A percentile compares a stretch with the other conserved stretches of the same genome.
These are phyloP conservation scores for Hypoxylon subgilvum DNA, from an alignment of 495 filamentous ascomycete genomes.

Conservation along the genomic window DNA sequence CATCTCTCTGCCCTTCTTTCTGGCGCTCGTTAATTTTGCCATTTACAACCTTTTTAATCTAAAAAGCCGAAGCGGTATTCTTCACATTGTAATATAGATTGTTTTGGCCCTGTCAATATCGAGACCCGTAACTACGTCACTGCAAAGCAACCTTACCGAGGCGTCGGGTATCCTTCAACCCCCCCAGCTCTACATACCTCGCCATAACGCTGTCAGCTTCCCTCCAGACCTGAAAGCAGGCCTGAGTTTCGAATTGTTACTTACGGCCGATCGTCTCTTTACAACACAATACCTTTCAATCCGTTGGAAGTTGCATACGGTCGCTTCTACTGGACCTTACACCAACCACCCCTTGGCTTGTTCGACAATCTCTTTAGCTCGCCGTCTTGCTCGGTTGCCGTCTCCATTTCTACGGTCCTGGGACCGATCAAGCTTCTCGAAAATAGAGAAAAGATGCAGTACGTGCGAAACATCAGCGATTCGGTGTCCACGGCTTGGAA, in stretches of 20 bases:
- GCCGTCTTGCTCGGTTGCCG: slow-evolving; percentile 1
- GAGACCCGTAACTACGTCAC: slow-evolving; percentile 35
- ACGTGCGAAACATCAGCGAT: slow-evolving; percentile 93
- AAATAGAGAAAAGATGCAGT: slow-evolving; percentile 72
- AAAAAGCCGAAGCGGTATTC: slow-evolving; percentile 1
- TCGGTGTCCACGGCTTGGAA: slow-evolving; percentile 99
- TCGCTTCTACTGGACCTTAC: neutral
- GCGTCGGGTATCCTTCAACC: slow-evolving; percentile 19
- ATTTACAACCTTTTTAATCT: slow-evolving; percentile 6
- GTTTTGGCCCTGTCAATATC: slow-evolving; percentile 3
- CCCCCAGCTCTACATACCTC: neutral
- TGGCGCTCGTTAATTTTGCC: slow-evolving; percentile 17
- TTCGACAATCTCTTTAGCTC: slow-evolving; percentile 2
- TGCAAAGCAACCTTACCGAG: slow-evolving; percentile 18
- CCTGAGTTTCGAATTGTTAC: neutral
- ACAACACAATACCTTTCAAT: neutral
- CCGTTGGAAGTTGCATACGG: slow-evolving; percentile 1
- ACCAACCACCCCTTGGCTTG: neutral
- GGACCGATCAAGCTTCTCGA: slow-evolving; percentile 11
- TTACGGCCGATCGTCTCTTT: neutral
- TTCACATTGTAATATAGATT: slow-evolving; percentile 2
- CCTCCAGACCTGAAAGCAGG: neutral
- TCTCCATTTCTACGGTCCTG: slow-evolving; percentile 17
- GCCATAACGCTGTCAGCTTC: slow-evolving; percentile 7
- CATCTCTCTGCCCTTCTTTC: slow-evolving; percentile 17